Conservation (phyloP, 1,284 basidiomycete genomes). For the Cryptococcus sp. region DNA sequence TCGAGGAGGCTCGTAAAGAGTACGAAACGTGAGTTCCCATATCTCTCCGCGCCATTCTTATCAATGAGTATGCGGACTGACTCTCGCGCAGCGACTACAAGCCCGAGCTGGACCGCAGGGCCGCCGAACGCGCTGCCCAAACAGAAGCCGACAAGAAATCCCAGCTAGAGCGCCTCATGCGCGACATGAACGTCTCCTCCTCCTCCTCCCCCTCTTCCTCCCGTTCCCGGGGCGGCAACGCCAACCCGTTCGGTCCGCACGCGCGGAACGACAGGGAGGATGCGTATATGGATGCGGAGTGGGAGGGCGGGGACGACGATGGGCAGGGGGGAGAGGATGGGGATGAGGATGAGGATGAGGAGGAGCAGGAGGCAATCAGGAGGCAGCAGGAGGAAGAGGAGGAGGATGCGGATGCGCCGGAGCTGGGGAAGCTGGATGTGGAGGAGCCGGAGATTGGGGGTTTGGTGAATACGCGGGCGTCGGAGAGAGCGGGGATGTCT, state of each 20-base stretch:
- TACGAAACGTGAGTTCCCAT: constrained; percentile 68
- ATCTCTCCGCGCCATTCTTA: constrained; percentile 2
- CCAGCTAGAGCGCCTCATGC: constrained; percentile 76
- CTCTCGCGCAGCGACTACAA: constrained; percentile 87
- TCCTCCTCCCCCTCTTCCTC: constrained; percentile 48
- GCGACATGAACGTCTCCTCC: constrained; percentile 77
- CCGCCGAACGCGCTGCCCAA: constrained; percentile 57
- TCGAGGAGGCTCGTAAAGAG: constrained; percentile 79
- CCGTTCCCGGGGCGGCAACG: constrained; percentile 8
- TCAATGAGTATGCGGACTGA: not conserved
- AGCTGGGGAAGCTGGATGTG: constrained; percentile 28
- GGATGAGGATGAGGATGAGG: constrained; percentile 56
- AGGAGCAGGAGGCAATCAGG: constrained; percentile 54
- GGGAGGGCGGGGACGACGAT: not conserved
- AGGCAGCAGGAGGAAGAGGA: constrained; percentile 46
- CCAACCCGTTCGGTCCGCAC: constrained; percentile 50
- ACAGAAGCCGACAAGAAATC: constrained; percentile 63
- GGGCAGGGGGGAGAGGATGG: constrained; percentile 17
- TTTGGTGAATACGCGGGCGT: constrained; percentile 7
- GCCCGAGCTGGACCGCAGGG: constrained; percentile 76
- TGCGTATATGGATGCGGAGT: constrained; percentile 19
- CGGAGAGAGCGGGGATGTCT: constrained; percentile 13
- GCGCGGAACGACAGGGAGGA: constrained; percentile 47
- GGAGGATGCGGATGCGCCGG: constrained; percentile 42
- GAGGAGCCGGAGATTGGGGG: constrained; percentile 18